These are phyloP conservation scores for Psidium friedrichsthalianum DNA, from an alignment of 345 rosid species.

Conservation along the genomic window DNA sequence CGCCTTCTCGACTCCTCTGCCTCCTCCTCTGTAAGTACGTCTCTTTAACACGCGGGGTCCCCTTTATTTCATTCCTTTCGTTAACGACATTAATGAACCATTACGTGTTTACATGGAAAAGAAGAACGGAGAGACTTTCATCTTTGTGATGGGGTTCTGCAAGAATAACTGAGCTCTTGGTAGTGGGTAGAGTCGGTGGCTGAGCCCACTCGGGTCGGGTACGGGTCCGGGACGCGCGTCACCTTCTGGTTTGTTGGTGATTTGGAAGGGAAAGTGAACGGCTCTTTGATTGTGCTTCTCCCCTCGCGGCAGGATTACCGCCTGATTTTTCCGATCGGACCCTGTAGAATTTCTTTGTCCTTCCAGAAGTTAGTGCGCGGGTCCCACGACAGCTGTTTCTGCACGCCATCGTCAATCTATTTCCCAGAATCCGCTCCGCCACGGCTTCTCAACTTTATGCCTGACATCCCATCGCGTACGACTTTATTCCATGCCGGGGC, in stretches of 20 bases:
- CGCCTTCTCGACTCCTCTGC: slow-evolving; percentile 35
- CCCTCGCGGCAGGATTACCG: not conserved
- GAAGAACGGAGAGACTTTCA: not conserved
- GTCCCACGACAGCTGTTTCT: not conserved
- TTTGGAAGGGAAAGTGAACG: not conserved
- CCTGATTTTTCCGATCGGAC: not conserved
- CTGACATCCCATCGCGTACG: too few species aligned
- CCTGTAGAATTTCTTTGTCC: not conserved
- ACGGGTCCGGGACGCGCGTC: not conserved
- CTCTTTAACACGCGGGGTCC: not conserved
- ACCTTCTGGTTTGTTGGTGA: not conserved
- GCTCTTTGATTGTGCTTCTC: not conserved
- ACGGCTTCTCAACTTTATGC: not conserved
- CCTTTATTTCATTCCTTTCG: too few species aligned
- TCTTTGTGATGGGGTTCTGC: not conserved
- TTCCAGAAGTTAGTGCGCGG: not conserved
- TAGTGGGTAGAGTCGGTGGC: not conserved
- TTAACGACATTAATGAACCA: too few species aligned
- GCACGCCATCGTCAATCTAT: not conserved
- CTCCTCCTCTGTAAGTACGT: not conserved
- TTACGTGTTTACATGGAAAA: not conserved
- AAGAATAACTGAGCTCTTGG: not conserved
- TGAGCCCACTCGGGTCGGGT: not conserved
- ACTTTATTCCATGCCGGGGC: too few species aligned
- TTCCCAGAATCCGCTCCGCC: not conserved